Evolutionary conservation across 805 yeast species (phyloP).

Genomic region (Kuraishia hungarica): DNA sequence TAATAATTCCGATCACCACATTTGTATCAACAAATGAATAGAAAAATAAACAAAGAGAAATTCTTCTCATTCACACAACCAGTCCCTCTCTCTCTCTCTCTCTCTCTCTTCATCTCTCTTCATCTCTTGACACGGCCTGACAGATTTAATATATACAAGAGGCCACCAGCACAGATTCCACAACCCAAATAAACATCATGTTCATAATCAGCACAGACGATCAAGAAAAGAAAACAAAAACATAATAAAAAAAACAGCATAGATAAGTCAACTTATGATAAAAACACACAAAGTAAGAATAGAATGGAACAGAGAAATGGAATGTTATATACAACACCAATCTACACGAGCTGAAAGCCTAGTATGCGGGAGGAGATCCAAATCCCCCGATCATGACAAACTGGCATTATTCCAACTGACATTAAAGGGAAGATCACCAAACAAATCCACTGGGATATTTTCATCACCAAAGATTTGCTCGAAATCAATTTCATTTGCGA

Average conservation of each 20-base stretch:
- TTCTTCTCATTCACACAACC: no score
- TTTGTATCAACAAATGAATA: constrained; percentile 7
- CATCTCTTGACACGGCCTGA: no score
- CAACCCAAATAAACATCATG: neutral
- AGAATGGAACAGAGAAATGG: no score
- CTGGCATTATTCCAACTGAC: constrained; percentile 1
- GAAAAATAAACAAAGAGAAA: constrained; percentile 1
- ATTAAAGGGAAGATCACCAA: constrained; percentile 3
- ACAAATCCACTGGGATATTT: neutral
- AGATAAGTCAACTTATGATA: no score
- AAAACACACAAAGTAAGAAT: no score
- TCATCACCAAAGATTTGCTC: constrained; percentile 3
- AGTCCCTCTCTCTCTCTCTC: neutral
- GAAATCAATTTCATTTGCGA: constrained; percentile 12
- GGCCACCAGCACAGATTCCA: neutral
- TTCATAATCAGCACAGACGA: no score
- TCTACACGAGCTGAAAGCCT: no score
- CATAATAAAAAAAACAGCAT: neutral
- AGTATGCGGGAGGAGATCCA: no score
- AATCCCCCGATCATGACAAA: neutral
- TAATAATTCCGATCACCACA: neutral
- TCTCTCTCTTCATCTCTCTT: neutral
- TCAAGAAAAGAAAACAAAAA: neutral
- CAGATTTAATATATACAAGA: neutral
- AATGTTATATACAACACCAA: no score